Conservation (phyloP, 768 basidiomycete species). For the Boletus fagicola region DNA sequence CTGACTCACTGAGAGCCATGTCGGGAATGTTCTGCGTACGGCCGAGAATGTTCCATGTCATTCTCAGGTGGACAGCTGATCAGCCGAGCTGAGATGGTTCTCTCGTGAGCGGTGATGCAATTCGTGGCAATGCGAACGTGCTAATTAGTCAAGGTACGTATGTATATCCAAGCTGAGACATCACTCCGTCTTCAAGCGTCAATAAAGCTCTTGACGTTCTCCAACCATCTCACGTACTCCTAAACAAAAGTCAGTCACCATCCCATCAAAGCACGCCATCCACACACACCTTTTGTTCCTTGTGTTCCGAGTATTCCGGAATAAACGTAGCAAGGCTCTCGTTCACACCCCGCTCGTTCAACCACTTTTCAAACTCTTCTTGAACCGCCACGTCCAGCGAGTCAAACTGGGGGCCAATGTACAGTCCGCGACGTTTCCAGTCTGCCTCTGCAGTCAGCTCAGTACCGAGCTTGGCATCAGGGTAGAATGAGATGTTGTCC, state of each 20-base stretch:
- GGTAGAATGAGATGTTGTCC: slow-evolving; percentile 88
- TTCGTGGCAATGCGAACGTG: slow-evolving; percentile 12
- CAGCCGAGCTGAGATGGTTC: background rate
- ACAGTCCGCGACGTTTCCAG: slow-evolving; percentile 88
- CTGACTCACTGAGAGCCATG: background rate
- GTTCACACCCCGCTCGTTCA: slow-evolving; percentile 88
- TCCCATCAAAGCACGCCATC: background rate
- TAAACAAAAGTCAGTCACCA: slow-evolving; percentile 30
- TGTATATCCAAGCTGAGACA: background rate
- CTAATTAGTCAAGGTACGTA: slow-evolving; percentile 6
- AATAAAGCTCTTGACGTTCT: slow-evolving; percentile 78
- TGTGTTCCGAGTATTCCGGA: slow-evolving; percentile 82
- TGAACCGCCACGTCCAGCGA: slow-evolving; percentile 86
- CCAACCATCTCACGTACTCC: slow-evolving; percentile 93
- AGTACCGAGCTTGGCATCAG: slow-evolving; percentile 65
- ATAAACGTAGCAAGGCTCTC: slow-evolving; percentile 82
- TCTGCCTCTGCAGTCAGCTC: slow-evolving; percentile 86
- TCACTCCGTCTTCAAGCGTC: slow-evolving; percentile 44
- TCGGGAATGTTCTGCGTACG: background rate
- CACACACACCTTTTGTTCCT: slow-evolving; percentile 81
- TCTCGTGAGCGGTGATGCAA: slow-evolving; percentile 26
- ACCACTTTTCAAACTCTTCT: slow-evolving; percentile 86
- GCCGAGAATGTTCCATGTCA: slow-evolving; percentile 18
- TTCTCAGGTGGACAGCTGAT: background rate
- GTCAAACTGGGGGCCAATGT: slow-evolving; percentile 94